Percentiles rank a stretch among this genome's conserved stretches.
These are phyloP conservation scores for Yarrowia sp. DNA, from an alignment of 805 yeast species.

Conservation along the genomic window DNA sequence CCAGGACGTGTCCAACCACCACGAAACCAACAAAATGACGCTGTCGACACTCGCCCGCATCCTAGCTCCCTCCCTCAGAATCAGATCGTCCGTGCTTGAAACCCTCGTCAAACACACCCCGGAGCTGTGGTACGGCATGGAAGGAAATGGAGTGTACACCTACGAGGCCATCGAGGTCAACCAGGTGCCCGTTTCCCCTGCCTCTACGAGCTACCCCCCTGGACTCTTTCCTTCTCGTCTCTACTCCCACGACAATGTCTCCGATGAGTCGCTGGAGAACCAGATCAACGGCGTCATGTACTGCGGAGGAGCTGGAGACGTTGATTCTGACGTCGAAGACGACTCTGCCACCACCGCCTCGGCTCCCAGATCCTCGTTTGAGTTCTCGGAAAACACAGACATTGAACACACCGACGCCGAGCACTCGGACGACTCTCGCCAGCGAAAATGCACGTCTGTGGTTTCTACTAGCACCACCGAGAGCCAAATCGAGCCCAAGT, in stretches of 20 bases:
- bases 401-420: not conserved
- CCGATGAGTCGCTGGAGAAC: slow-evolving; percentile 30
- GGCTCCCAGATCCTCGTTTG: slow-evolving; percentile 2
- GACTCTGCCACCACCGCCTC: slow-evolving; percentile 6
- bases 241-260: slow-evolving; percentile 29
- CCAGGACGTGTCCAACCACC: slow-evolving; percentile 38
- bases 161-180: slow-evolving; percentile 17
- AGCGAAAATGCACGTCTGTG: slow-evolving; percentile 2
- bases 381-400: slow-evolving; percentile 6
- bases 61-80: slow-evolving; percentile 12
- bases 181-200: not conserved
- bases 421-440: not conserved
- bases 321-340: slow-evolving; percentile 11
- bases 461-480: slow-evolving; percentile 11
- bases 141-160: slow-evolving; percentile 17
- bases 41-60: slow-evolving; percentile 9
- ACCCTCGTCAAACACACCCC: slow-evolving; percentile 17
- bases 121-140: slow-evolving; percentile 34
- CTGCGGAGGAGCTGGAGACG: slow-evolving; percentile 8
- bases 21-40: slow-evolving; percentile 31
- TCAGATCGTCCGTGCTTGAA: slow-evolving; percentile 12
- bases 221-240: slow-evolving; percentile 24
- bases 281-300: slow-evolving; percentile 24
- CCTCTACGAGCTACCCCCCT: slow-evolving; percentile 1
- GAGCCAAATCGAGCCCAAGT: slow-evolving; percentile 18